Evolutionary conservation across 345 rosid species (phyloP).

Genomic region (Boechera stricta): DNA sequence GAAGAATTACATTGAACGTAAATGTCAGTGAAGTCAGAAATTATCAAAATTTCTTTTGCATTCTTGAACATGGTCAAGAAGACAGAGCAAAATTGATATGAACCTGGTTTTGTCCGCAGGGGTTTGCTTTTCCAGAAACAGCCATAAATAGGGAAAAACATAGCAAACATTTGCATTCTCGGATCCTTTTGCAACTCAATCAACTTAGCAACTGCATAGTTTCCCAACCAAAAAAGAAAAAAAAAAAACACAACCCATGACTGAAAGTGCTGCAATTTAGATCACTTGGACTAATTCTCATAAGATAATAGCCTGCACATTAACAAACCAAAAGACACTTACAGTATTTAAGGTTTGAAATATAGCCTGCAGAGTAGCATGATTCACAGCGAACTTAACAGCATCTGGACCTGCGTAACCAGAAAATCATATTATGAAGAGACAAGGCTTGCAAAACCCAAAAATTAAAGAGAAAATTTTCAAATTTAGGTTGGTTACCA

Average conservation of each 20-base stretch:
- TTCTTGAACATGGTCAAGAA: not conserved
- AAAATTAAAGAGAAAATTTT: not conserved
- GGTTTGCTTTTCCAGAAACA: not conserved
- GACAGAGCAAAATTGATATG: not conserved
- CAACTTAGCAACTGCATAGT: conserved; percentile 65
- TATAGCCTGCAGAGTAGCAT: conserved; percentile 75
- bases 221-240: not conserved
- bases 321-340: conserved; percentile 47
- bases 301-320: not conserved
- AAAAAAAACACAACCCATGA: conserved; percentile 5
- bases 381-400: conserved; percentile 74
- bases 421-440: conserved; percentile 31
- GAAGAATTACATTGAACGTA: not conserved
- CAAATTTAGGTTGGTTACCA: conserved; percentile 54
- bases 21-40: no score
- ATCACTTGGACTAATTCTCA: not conserved
- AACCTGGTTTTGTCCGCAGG: no score
- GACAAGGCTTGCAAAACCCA: not conserved
- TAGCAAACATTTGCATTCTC: no score
- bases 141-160: not conserved
- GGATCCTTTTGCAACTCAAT: no score
- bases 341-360: conserved; percentile 80
- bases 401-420: conserved; percentile 79
- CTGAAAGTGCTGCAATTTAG: not conserved
- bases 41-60: not conserved